Evolutionary conservation across 1,139 yeast genomes (phyloP), one percentile per base, ranked within the genome.

Genomic region (Eremothecium coryli): DNA sequence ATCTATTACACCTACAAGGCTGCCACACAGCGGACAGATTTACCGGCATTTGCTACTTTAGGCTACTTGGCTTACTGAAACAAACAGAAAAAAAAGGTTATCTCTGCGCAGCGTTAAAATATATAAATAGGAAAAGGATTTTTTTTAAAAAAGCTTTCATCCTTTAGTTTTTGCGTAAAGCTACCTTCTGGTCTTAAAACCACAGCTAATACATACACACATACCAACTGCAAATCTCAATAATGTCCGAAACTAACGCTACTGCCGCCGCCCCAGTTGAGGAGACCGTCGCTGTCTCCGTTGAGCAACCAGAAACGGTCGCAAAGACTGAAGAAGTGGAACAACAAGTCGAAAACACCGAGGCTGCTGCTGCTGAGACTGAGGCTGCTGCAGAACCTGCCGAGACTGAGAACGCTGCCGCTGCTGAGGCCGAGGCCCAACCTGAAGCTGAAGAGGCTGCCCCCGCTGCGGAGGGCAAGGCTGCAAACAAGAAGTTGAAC

Each of bases 351-450:
- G 29, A 29, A 27, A 30, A 24, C 23, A 15, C 31, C 31, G 34
- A 43, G n/a, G 37, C 55, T 18, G 54, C 65, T 35, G 66, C 65
- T 4, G 67, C 67, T 4, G 56, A 61, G n/a, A 22, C 4, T 6
- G 38, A 37, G 31, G 35, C 41, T 3, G 41, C 45, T 11, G 41
- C 42, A 37, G 45, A 45, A 37, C 43, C 44, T 18, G 48, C 53
- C 31, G 44, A 44, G 55, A 51, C 36, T 37, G 42, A 31, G 29
- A 13, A 33, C 18, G 35, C 32, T 31, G 31, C 26, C 20, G 37
- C 37, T 21, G 35, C 36, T 16, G 29, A 35, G 33, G 33, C 33
- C 17, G 34, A 40, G 37, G 25, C 49, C 48, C 38, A 28, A 39
- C n/a, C 44, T 46, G 26, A 48, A 43, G 32, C 24, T 26, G 9